Conservation (phyloP, 176 grass and related monocot species). For the Avena eriantha region DNA sequence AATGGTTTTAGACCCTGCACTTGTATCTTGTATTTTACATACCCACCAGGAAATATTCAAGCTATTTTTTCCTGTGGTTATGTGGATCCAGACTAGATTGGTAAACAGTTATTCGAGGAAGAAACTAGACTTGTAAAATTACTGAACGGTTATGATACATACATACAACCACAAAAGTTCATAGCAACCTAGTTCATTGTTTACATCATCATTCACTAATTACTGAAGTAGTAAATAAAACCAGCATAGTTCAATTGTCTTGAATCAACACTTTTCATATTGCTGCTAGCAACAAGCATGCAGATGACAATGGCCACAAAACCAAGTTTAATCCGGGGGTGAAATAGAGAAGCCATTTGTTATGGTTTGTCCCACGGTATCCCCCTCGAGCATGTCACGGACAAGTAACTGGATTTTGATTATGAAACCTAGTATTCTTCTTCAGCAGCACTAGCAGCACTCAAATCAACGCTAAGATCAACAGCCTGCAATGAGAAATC, state of each 20-base stretch:
- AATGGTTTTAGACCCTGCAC: neutral
- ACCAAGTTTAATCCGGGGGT: conserved; percentile 28
- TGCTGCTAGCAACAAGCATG: conserved; percentile 40
- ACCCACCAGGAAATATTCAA: neutral
- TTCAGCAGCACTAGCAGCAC: conserved; percentile 87
- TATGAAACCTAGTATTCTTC: conserved; percentile 70
- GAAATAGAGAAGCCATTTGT: conserved; percentile 18
- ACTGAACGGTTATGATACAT: conserved; percentile 39
- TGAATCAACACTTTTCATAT: conserved; percentile 29
- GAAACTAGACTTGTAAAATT: conserved; percentile 9
- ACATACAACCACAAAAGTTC: conserved; percentile 6
- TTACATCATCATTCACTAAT: conserved; percentile 32
- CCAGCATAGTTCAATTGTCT: conserved; percentile 28
- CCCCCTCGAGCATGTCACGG: neutral
- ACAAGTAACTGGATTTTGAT: conserved; percentile 29
- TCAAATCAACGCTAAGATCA: conserved; percentile 90
- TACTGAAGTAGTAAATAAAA: conserved; percentile 38
- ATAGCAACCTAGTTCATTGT: neutral
- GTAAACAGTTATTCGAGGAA: neutral
- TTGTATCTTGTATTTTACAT: neutral
- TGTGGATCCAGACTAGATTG: neutral
- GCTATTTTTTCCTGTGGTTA: neutral
- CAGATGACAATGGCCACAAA: neutral
- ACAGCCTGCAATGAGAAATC: conserved; percentile 40
- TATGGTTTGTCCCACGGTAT: conserved; percentile 25